Conservation (phyloP, 495 filamentous ascomycete genomes). For the Hypomontagnella monticulosa region DNA sequence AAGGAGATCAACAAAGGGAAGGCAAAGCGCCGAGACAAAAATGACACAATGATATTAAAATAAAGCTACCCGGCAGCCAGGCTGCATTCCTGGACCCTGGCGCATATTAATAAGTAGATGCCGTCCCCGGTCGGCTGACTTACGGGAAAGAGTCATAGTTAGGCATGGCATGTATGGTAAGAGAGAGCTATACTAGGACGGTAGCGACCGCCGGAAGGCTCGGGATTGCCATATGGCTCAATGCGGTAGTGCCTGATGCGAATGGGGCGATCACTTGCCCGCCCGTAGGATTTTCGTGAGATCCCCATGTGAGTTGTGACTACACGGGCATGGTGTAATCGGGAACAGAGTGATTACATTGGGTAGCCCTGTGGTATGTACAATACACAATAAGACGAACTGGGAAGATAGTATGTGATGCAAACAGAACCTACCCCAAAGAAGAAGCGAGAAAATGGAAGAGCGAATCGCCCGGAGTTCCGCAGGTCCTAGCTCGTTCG, state of each 20-base stretch:
- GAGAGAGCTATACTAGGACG: background rate
- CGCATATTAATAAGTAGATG: constrained; percentile 27
- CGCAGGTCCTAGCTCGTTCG: constrained; percentile 4
- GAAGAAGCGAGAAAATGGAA: background rate
- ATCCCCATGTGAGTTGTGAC: constrained; percentile 23
- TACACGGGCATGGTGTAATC: constrained; percentile 4
- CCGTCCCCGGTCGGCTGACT: constrained; percentile 2
- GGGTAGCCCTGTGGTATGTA: background rate
- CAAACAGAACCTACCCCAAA: background rate
- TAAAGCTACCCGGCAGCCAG: constrained; percentile 8
- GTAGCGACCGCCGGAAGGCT: constrained; percentile 25
- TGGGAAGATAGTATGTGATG: no score
- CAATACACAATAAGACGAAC: background rate
- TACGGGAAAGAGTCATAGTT: constrained; percentile 1
- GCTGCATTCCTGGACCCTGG: constrained; percentile 27
- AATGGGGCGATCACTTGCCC: constrained; percentile 1
- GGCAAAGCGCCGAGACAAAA: background rate
- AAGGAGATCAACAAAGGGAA: constrained; percentile 4
- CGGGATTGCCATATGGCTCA: constrained; percentile 12
- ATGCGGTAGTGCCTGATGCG: constrained; percentile 15
- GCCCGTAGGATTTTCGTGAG: constrained; percentile 16
- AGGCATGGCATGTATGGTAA: background rate
- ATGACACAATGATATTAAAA: constrained; percentile 5
- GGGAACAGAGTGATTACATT: background rate
- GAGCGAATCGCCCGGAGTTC: constrained; percentile 14